Evolutionary conservation across 1,284 basidiomycete species (phyloP), one percentile per base, ranked within the genome.

Genomic region (Cryptococcus sp.): DNA sequence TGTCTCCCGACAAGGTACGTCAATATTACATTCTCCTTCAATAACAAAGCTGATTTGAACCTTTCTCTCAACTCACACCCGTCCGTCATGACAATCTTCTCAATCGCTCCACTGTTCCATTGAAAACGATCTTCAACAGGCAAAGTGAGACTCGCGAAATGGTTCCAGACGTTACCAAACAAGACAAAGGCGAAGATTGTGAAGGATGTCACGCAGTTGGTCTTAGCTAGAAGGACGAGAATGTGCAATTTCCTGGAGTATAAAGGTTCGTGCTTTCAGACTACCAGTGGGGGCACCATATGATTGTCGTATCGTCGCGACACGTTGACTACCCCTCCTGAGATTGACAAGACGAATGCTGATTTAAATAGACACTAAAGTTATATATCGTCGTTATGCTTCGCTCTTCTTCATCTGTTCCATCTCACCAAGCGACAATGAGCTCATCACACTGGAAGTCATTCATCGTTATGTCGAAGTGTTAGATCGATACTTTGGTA

Each of bases 211-310:
- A 99, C 96, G 0, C 96, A 99, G 79, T 84, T 98, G 47, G 96
- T 99, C 14, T 84, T 99, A 31, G 93, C 93, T 46, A 84, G 96
- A 46, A 83, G 96, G 62, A 97, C 96, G 50, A 83, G 93, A 65
- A 99, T 98, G 96, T 98, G 95, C 78, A 99, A 99, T 79, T 93
- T 99, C 72, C 79, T 99, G 51, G 96, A 99, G 76, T 98, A 98
- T 83, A 98, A 98, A 80, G 94, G 94, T 91, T 62, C 55, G 82
- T 37, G 11, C 15, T 41, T 30, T 11, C 23, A 23, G 23, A 23
- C 23, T 23, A 23, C 23, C 23, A 23, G 23, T 23, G 23, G 23
- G 23, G 38, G 10, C 38, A 11, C 38, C 10, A 41, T 41, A 41
- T n/a, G n/a, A 11, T 41, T n/a, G n/a, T 11, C 10, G 38, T 41